These are phyloP conservation scores for Nicotiana knightiana DNA, from an alignment of 257 asterid genomes.

Conservation along the genomic window DNA sequence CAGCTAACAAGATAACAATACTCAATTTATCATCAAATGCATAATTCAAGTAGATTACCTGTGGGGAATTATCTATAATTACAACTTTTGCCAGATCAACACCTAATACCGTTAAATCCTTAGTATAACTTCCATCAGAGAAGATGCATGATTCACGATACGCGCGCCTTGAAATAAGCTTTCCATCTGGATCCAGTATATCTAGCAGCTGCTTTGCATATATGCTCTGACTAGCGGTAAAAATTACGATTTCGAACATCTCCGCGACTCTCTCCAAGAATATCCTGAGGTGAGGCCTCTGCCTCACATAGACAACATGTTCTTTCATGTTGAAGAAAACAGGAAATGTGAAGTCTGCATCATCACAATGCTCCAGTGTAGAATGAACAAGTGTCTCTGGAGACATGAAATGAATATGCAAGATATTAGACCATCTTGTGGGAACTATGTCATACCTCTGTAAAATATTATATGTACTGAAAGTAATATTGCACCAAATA, in stretches of 20 bases:
- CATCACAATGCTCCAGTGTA: slow-evolving; percentile 64
- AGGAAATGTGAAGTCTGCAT: slow-evolving; percentile 84
- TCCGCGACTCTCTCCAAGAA: slow-evolving; percentile 81
- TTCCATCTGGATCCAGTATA: slow-evolving; percentile 87
- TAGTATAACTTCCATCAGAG: slow-evolving; percentile 63
- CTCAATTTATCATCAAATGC: not conserved
- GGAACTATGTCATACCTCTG: not conserved
- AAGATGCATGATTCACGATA: slow-evolving; percentile 93
- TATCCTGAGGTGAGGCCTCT: slow-evolving; percentile 73
- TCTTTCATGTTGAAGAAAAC: slow-evolving; percentile 88
- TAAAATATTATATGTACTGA: not conserved
- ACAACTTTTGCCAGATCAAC: slow-evolving; percentile 89
- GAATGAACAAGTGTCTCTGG: slow-evolving; percentile 99
- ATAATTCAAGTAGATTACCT: slow-evolving; percentile 43
- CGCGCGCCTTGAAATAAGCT: slow-evolving; percentile 68
- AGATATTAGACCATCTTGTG: slow-evolving; percentile 5
- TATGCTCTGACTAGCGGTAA: slow-evolving; percentile 98
- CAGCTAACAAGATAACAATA: not conserved
- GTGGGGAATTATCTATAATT: slow-evolving; percentile 89
- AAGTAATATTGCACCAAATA: not conserved
- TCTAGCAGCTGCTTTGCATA: slow-evolving; percentile 80
- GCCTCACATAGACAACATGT: slow-evolving; percentile 71
- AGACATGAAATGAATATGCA: slow-evolving; percentile 18
- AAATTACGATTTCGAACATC: slow-evolving; percentile 78
- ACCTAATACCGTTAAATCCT: slow-evolving; percentile 92